Evolutionary conservation across 495 filamentous ascomycete genomes (phyloP), one percentile per base, ranked within the genome.

Genomic region (Hypoxylon crocopeplum): DNA sequence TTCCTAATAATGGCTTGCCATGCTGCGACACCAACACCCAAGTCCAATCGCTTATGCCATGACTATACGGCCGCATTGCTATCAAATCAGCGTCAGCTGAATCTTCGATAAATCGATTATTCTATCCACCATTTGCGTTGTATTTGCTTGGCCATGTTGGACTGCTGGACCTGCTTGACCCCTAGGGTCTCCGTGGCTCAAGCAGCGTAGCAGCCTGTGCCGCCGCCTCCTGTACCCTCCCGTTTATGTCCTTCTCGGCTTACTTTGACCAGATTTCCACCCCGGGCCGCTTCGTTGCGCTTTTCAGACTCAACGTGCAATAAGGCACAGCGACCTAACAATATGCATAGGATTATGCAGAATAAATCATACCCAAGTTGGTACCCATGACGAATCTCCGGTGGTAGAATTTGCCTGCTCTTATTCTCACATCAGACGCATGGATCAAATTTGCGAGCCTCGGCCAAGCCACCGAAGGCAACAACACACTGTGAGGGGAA

Each of bases 401-500:
- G 52, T 47, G 30, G 36, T 42, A 52, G 29, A 58, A 52, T 37
- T 42, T 19, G 33, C 25, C 40, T 30, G 25, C 29, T 54, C 44
- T 25, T 25, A 22, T 52, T 50, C 55, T 64, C 50, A 59, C 55
- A 64, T 56, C 45, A 64, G 61, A 51, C 46, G 29, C 27, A 39
- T 40, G 37, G 48, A 22, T 32, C 36, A 39, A 48, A 48, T 48
- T 42, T 58, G 17, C 37, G 39, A 27, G 33, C 27, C 30, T 54
- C 32, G 25, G 37, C 38, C 39, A 49, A 64, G 55, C 50, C 19
- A 36, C 39, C 29, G 17, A 15, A 47, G 34, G 29, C 15, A 19
- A 39, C 38, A 3, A 19, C 32, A 32, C 25, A 38, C 25, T 21
- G 40, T 32, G 33, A 27, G 42, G n/a, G n/a, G n/a, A n/a, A n/a